Evolutionary conservation across 768 basidiomycete genomes (phyloP).

Genomic region (Tricholoma bakamatsutake): DNA sequence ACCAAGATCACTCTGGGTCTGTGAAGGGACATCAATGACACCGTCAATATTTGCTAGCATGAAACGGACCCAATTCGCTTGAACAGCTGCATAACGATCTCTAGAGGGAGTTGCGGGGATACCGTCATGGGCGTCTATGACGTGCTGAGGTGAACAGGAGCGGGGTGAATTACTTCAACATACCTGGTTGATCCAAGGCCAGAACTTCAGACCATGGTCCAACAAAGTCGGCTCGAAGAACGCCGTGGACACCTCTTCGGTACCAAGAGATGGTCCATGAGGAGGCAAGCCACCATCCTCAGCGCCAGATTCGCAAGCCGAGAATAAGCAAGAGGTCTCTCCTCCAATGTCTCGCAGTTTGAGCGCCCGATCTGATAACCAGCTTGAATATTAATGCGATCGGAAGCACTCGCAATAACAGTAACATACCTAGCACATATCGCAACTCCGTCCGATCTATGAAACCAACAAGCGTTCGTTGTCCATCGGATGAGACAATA

Average conservation of each 20-base stretch:
- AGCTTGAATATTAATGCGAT: not conserved
- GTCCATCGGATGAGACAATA: constrained; percentile 61
- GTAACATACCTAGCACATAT: constrained; percentile 69
- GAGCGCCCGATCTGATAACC: constrained; percentile 59
- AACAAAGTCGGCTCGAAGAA: constrained; percentile 56
- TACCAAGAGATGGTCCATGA: constrained; percentile 46
- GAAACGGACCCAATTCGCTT: constrained; percentile 89
- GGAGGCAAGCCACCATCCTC: constrained; percentile 43
- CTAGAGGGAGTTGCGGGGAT: constrained; percentile 84
- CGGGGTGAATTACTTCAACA: constrained; percentile 11
- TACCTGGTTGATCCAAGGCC: constrained; percentile 96
- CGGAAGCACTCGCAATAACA: constrained; percentile 2
- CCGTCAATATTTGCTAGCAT: constrained; percentile 1
- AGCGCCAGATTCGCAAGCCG: constrained; percentile 43
- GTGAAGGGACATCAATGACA: constrained; percentile 2
- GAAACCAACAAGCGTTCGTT: constrained; percentile 71
- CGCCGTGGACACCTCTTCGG: constrained; percentile 57
- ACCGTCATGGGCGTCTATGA: constrained; percentile 84
- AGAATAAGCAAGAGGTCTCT: constrained; percentile 73
- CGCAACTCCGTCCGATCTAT: constrained; percentile 82
- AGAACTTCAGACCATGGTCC: constrained; percentile 57
- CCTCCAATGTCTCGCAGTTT: constrained; percentile 54
- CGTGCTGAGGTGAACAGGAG: not conserved
- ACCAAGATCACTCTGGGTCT: constrained; percentile 97
- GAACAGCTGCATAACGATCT: constrained; percentile 97